Percentiles rank a stretch among this genome's conserved stretches.
phyloP scores from a whole-genome alignment of 208 protist genomes.

The Strigomonas culicis region DNA sequence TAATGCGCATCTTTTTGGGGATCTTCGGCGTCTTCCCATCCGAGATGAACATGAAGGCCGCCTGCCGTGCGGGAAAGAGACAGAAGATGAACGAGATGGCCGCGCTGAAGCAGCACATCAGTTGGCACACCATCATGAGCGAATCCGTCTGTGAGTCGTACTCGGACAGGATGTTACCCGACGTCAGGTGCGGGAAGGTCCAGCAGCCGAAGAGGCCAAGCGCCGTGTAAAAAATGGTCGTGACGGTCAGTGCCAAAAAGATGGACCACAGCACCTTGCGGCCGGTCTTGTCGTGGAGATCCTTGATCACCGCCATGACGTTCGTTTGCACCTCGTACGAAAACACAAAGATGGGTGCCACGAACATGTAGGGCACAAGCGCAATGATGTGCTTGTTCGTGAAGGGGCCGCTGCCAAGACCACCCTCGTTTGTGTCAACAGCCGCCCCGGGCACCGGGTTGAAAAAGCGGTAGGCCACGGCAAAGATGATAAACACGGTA shows the following conservation, averaged over 20 bases:
- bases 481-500: conserved; percentile 62
- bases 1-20: conserved; percentile 44
- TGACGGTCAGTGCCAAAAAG: conserved; percentile 45
- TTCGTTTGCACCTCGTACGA: conserved; percentile 83
- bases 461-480: conserved; percentile 66
- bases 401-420: conserved; percentile 1
- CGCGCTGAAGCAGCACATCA: conserved; percentile 73
- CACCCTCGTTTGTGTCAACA: not conserved
- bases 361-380: conserved; percentile 60
- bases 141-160: conserved; percentile 52
- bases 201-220: conserved; percentile 62
- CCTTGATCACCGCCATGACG: conserved; percentile 80
- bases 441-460: conserved; percentile 19
- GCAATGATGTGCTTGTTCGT: conserved; percentile 4
- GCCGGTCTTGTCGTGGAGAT: conserved; percentile 64
- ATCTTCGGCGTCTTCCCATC: conserved; percentile 50
- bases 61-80: conserved; percentile 67
- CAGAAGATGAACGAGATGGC: conserved; percentile 69
- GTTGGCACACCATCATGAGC: conserved; percentile 63
- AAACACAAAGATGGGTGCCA: conserved; percentile 71
- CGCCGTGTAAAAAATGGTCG: conserved; percentile 50
- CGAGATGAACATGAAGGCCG: conserved; percentile 67
- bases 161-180: conserved; percentile 62
- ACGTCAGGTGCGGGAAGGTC: conserved; percentile 47
- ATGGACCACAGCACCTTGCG: conserved; percentile 58